Evolutionary conservation across 2,329 filamentous ascomycete species (phyloP), one percentile per base, ranked within the genome.

Genomic region (Leptographium procerum): DNA sequence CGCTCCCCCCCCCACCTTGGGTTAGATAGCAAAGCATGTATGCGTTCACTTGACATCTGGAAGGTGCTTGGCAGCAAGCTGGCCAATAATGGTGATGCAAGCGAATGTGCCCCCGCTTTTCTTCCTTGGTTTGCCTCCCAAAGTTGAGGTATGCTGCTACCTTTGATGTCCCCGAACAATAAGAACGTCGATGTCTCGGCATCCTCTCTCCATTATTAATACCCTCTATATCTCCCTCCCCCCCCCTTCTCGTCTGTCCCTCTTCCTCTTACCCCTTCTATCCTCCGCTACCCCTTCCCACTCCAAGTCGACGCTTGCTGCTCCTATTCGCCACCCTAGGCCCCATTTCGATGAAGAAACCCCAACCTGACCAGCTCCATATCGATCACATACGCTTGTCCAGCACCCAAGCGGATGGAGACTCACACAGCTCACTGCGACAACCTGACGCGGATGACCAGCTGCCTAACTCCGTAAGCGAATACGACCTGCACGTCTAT

Each of bases 301-400:
- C 11, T 29, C 24, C 47, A 14, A 50, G 24, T 10, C n/a, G 2
- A 34, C 50, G 26, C 10, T n/a, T 34, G 28, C 13, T 34, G 26
- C 40, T n/a, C 40, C 53, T 29, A 16, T n/a, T 47, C 28, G 28
- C 55, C 29, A 48, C 22, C 13, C 31, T 11, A 26, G 31, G n/a
- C 33, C 31, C 53, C 16, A 60, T 61, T 75, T 83, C 81, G 80
- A 84, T 84, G 81, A 84, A 81, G 79, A 73, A 82, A 78, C 72
- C 73, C 73, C 80, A 74, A 65, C 71, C 77, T 72, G 74, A 78
- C 64, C 70, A 74, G 68, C 74, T 77, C 70, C 73, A 75, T 70
- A 75, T 74, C 81, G 75, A 80, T 77, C 75, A 74, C 75, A 75
- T 76, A 74, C 75, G 75, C 75, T 79, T 77, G 79, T 74, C 76